Evolutionary conservation across 352 stramenopile genomes (phyloP).

Genomic region (Phytopythium kandeliae): DNA sequence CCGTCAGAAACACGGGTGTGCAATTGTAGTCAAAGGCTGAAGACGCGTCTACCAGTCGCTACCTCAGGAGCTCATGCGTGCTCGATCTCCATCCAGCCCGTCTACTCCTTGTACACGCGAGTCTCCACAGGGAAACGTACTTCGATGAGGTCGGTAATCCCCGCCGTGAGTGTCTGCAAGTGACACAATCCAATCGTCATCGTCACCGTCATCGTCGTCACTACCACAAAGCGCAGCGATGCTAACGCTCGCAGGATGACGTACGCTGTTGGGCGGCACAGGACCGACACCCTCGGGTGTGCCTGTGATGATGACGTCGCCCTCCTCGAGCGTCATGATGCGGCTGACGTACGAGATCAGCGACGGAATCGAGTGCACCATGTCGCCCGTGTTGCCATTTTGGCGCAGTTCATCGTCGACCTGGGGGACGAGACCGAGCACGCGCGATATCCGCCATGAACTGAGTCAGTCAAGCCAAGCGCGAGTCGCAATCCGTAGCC

Average conservation of each 20-base stretch:
- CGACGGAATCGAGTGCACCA: constrained; percentile 78
- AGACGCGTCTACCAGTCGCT: no score
- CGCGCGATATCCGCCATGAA: no score
- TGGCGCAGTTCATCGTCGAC: constrained; percentile 72
- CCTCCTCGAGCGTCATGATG: constrained; percentile 83
- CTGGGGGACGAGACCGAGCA: no score
- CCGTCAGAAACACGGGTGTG: no score
- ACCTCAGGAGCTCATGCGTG: no score
- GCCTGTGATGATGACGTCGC: constrained; percentile 82
- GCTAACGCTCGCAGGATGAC: no score
- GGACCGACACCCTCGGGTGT: constrained; percentile 75
- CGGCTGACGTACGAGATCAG: constrained; percentile 72
- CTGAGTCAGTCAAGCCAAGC: no score
- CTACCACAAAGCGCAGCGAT: background rate
- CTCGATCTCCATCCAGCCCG: background rate
- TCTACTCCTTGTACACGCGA: constrained; percentile 41
- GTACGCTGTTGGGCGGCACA: constrained; percentile 52
- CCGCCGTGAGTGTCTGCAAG: constrained; percentile 55
- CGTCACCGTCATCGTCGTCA: background rate
- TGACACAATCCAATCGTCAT: background rate
- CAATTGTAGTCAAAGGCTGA: no score
- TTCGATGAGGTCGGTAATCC: constrained; percentile 66
- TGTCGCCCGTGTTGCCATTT: constrained; percentile 64
- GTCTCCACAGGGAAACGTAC: constrained; percentile 59
- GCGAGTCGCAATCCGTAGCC: no score